Percentiles rank a stretch among this genome's conserved stretches.
Evolutionary conservation across 306 rosid species (phyloP).

Genomic region (Rosa multiflora): DNA sequence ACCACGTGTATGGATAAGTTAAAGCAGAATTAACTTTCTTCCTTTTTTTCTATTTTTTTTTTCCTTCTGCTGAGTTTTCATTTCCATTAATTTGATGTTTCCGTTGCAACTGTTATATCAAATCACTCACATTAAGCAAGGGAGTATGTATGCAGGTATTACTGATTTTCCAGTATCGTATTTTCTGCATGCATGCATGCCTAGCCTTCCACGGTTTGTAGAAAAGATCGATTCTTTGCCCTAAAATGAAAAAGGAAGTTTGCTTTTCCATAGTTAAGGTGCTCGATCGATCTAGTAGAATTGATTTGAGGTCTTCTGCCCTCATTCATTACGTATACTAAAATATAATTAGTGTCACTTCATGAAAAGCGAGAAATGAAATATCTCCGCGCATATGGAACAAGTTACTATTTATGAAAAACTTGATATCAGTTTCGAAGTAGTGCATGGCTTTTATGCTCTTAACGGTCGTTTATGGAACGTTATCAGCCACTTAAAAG

Average conservation of each 20-base stretch:
- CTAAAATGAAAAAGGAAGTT: conserved; percentile 37
- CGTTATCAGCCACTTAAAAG: conserved; percentile 9
- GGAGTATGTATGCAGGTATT: not conserved
- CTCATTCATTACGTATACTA: not conserved
- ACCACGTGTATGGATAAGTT: not conserved
- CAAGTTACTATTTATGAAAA: not conserved
- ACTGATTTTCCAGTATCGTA: not conserved
- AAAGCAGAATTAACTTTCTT: not conserved
- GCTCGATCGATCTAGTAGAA: not conserved
- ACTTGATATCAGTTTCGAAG: conserved; percentile 8
- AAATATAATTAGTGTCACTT: not conserved
- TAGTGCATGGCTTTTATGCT: conserved; percentile 18
- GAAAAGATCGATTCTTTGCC: conserved; percentile 10
- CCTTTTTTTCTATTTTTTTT: not conserved
- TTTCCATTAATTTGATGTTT: not conserved
- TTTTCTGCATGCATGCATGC: not conserved
- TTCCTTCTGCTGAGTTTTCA: not conserved
- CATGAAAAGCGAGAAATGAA: not conserved
- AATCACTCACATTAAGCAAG: not conserved
- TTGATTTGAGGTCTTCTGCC: conserved; percentile 1
- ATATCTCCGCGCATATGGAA: not conserved
- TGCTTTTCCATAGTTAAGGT: conserved; percentile 44
- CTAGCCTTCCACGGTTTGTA: not conserved
- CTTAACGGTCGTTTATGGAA: conserved; percentile 9
- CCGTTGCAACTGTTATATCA: not conserved